These are phyloP conservation scores for Diatrype stigma DNA, from an alignment of 2,329 filamentous ascomycete species.

Conservation along the genomic window DNA sequence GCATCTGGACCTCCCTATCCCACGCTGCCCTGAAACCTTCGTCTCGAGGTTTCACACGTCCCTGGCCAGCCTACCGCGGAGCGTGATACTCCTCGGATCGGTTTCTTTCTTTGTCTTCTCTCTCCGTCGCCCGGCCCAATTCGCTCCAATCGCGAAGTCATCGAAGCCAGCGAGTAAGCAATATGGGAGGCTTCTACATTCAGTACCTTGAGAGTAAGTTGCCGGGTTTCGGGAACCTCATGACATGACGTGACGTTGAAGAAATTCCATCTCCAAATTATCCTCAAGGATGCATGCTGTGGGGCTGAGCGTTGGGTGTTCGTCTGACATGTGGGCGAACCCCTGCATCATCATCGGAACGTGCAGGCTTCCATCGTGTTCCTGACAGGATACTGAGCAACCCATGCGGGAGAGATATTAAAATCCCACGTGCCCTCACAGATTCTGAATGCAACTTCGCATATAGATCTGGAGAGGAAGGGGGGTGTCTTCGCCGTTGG, in stretches of 20 bases:
- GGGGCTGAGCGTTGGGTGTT: slow-evolving; percentile 26
- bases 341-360: slow-evolving; percentile 28
- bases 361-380: slow-evolving; percentile 26
- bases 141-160: neutral
- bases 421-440: slow-evolving; percentile 24
- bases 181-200: slow-evolving; percentile 65
- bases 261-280: slow-evolving; percentile 14
- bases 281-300: slow-evolving; percentile 28
- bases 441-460: slow-evolving; percentile 11
- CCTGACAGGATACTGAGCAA: slow-evolving; percentile 19
- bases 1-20: slow-evolving; percentile 27
- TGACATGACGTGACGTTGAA: slow-evolving; percentile 6
- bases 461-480: slow-evolving; percentile 4
- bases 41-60: slow-evolving; percentile 22
- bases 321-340: slow-evolving; percentile 31
- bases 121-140: neutral
- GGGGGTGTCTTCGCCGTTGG: slow-evolving; percentile 21
- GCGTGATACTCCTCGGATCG: slow-evolving; percentile 11
- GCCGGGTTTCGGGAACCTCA: slow-evolving; percentile 12
- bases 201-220: slow-evolving; percentile 72
- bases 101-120: neutral
- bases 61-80: slow-evolving; percentile 16
- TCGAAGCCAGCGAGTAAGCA: slow-evolving; percentile 19
- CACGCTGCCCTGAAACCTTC: slow-evolving; percentile 24
- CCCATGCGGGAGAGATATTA: slow-evolving; percentile 14